These are phyloP conservation scores for Picea abies DNA, from an alignment of 83 land plant genomes.

Conservation along the genomic window DNA sequence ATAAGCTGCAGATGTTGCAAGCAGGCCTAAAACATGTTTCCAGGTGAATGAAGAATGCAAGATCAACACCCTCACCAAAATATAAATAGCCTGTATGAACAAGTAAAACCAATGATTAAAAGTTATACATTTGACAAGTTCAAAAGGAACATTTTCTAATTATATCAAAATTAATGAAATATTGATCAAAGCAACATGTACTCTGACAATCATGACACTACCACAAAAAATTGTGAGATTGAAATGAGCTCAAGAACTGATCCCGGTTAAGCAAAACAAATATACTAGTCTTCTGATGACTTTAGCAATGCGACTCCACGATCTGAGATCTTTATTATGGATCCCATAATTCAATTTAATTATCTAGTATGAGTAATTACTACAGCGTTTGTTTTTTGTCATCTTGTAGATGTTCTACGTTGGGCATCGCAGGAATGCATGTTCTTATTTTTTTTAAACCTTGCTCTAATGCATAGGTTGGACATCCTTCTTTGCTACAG, in stretches of 20 bases:
- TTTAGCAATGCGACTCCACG: too few relatives aligned
- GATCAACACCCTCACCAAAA: conserved; percentile 63
- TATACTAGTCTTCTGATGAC: not conserved
- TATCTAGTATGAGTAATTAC: too few relatives aligned
- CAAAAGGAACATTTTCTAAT: not conserved
- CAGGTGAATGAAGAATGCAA: conserved; percentile 78
- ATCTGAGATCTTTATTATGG: too few relatives aligned
- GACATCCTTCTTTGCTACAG: too few relatives aligned
- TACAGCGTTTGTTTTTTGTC: too few relatives aligned
- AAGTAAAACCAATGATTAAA: conserved; percentile 1
- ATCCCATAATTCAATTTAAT: too few relatives aligned
- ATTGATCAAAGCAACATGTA: not conserved
- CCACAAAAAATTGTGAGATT: not conserved
- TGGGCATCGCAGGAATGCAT: too few relatives aligned
- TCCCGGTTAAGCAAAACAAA: not conserved
- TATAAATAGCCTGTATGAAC: conserved; percentile 53
- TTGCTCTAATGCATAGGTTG: too few relatives aligned
- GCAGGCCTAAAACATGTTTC: conserved; percentile 81
- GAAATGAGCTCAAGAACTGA: not conserved
- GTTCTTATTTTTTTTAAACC: too few relatives aligned
- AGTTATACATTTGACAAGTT: too few relatives aligned
- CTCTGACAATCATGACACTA: not conserved
- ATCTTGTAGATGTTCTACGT: too few relatives aligned
- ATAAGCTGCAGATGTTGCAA: conserved; percentile 68
- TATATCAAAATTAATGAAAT: not conserved